Base-by-base conservation (phyloP, 352 stramenopile species). In the Aphanomyces euteiches region DNA sequence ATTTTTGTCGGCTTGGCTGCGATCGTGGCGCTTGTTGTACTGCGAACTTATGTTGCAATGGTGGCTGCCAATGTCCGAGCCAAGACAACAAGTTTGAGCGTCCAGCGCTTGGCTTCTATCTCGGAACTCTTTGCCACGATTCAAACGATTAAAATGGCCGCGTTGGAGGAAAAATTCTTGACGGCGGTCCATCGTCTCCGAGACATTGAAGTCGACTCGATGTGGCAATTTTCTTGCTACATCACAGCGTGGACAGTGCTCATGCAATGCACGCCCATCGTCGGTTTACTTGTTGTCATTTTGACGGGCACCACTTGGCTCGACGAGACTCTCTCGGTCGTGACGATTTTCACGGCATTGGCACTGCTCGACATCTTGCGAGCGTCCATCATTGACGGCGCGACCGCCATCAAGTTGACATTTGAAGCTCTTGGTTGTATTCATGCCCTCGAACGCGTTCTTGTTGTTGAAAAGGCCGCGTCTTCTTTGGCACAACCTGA, bases 71-170 rank as follows among this genome's bases (percentile, higher is more conserved):
- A 72, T 56, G 77, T 54, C n/a, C 60, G 47, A 57, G 60, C 34
- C 5, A 12, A 7, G 8, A 65, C 38, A 63, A 48, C 81, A 70
- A 12, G 41, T 13, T 41, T 69, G 50, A 83, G 77, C 10, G 77
- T 83, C 45, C 48, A 58, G 7, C 80, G 78, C 47, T 79, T 85
- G 77, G 64, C 73, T 0, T 66, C 70, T 0, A 50, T 87, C 40
- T 82, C 81, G n/a, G 78, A 89, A 53, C 63, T 78, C 3, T 78
- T 87, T 37, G 60, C 58, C 21, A 80, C 77, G 38, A 96, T 97
- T 63, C 87, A 90, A 21, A 89, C 95, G 71, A 87, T 97, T 77
- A 97, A 97, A 75, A 93, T 96, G 67, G 93, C 95, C 75, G 85
- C 84, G 3, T 97, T 86, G 87, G 90, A 98, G 65, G 36, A 69